Percentiles rank a stretch among this genome's conserved stretches.
Evolutionary conservation across 768 basidiomycete species (phyloP).

Genomic region (Lactarius indigo): DNA sequence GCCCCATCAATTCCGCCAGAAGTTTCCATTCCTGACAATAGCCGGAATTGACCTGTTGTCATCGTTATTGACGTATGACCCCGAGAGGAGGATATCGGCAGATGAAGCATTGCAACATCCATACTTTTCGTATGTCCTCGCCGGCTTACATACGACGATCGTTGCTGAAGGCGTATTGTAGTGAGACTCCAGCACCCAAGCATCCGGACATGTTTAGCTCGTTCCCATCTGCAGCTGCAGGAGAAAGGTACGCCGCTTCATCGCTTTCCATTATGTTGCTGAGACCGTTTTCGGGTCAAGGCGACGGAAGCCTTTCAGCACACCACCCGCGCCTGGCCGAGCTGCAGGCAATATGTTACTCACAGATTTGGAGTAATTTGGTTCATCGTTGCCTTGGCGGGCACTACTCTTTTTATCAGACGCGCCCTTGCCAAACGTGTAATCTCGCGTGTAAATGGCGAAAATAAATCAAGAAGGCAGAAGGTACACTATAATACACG

Average conservation of each 20-base stretch:
- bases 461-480: conserved; percentile 7
- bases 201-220: conserved; percentile 94
- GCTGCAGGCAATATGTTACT: conserved; percentile 64
- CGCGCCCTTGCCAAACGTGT: neutral
- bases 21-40: conserved; percentile 79
- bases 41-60: conserved; percentile 84
- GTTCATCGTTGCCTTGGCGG: neutral
- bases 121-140: conserved; percentile 74
- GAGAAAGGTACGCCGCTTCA: conserved; percentile 72
- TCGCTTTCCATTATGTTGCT: neutral
- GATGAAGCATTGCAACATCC: conserved; percentile 88
- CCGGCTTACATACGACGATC: neutral
- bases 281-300: conserved; percentile 36
- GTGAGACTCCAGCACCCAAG: conserved; percentile 92
- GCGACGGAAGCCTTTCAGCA: conserved; percentile 72
- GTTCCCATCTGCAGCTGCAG: conserved; percentile 94
- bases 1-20: conserved; percentile 72
- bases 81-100: conserved; percentile 78
- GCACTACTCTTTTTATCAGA: neutral
- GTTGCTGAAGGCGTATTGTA: conserved; percentile 31
- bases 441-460: neutral
- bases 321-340: conserved; percentile 76
- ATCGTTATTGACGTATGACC: conserved; percentile 85
- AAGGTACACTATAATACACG: neutral
- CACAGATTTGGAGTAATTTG: conserved; percentile 53